Evolutionary conservation across 257 asterid species (phyloP).

Genomic region (Phtheirospermum japonicum): DNA sequence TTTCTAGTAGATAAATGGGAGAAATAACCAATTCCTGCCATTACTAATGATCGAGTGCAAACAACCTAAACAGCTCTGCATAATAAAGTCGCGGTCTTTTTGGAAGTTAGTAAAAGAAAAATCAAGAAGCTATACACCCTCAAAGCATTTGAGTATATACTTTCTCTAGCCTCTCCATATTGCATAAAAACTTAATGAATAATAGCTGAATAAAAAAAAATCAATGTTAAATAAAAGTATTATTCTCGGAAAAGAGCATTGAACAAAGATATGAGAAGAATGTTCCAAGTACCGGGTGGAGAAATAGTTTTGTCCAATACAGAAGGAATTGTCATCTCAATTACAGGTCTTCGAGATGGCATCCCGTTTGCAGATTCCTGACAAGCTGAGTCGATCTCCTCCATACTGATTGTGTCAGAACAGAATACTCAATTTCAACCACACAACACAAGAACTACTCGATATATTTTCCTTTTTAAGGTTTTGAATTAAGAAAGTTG

Average conservation of each 20-base stretch:
- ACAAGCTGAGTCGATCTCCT: slow-evolving; percentile 77
- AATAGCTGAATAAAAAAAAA: slow-evolving; percentile 8
- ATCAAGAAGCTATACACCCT: neutral
- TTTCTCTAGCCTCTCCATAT: neutral
- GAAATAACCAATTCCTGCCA: neutral
- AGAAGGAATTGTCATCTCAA: slow-evolving; percentile 98
- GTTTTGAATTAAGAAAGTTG: too few relatives aligned
- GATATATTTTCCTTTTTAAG: neutral
- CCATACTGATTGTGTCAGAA: slow-evolving; percentile 51
- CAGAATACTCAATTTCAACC: slow-evolving; percentile 17
- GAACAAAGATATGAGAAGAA: slow-evolving; percentile 9
- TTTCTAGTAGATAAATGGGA: neutral
- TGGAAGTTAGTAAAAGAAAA: slow-evolving; percentile 11
- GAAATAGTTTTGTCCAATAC: slow-evolving; percentile 81
- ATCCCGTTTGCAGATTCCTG: slow-evolving; percentile 72
- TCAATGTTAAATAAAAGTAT: neutral
- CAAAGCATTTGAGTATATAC: neutral
- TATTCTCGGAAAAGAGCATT: slow-evolving; percentile 8
- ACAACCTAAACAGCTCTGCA: neutral
- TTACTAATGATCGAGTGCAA: slow-evolving; percentile 9
- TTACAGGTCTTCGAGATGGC: slow-evolving; percentile 81
- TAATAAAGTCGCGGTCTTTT: slow-evolving; percentile 1
- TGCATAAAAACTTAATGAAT: neutral
- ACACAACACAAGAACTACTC: slow-evolving; percentile 18
- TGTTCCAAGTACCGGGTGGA: slow-evolving; percentile 62